Percentiles rank a stretch among this genome's conserved stretches.
Conservation (phyloP, 352 stramenopile genomes). For the Globisporangium barbulae region DNA sequence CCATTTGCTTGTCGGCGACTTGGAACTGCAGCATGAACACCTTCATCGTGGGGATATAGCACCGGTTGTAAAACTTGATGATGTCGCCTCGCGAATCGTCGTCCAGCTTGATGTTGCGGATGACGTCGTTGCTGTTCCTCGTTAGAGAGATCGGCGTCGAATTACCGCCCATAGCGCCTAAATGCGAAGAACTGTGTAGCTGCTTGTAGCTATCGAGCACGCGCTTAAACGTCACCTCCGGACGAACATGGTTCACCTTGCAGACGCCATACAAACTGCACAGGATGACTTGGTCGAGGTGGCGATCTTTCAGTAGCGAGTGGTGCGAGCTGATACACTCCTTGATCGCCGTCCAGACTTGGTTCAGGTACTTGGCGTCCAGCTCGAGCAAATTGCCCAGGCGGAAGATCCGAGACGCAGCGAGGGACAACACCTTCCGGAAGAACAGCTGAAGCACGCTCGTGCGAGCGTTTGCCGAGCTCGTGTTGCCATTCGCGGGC, state of each 20-base stretch:
- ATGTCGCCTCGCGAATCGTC: slow-evolving; percentile 67
- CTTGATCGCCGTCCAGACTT: slow-evolving; percentile 86
- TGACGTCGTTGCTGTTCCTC: slow-evolving; percentile 57
- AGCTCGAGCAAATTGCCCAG: slow-evolving; percentile 68
- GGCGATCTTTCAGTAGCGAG: slow-evolving; percentile 61
- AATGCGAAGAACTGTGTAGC: slow-evolving; percentile 36
- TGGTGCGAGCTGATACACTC: slow-evolving; percentile 70
- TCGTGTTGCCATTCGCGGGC: slow-evolving; percentile 5
- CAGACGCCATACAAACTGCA: slow-evolving; percentile 85
- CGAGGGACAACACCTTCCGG: slow-evolving; percentile 81
- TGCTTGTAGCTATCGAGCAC: slow-evolving; percentile 79
- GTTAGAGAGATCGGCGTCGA: slow-evolving; percentile 30
- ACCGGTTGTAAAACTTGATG: slow-evolving; percentile 90
- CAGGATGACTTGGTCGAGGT: slow-evolving; percentile 79
- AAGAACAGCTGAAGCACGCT: slow-evolving; percentile 83
- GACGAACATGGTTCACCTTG: slow-evolving; percentile 74
- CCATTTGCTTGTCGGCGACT: slow-evolving; percentile 77
- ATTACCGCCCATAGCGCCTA: slow-evolving; percentile 15
- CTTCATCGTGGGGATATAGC: slow-evolving; percentile 83
- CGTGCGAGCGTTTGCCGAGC: slow-evolving; percentile 19
- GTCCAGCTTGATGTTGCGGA: slow-evolving; percentile 77
- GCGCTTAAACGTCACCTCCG: slow-evolving; percentile 73
- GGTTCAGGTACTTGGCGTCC: slow-evolving; percentile 73
- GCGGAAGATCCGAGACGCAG: slow-evolving; percentile 73
- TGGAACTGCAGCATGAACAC: slow-evolving; percentile 86